phyloP scores from a whole-genome alignment of 2,329 filamentous ascomycete species.

The Chaetomium olivaceum region DNA sequence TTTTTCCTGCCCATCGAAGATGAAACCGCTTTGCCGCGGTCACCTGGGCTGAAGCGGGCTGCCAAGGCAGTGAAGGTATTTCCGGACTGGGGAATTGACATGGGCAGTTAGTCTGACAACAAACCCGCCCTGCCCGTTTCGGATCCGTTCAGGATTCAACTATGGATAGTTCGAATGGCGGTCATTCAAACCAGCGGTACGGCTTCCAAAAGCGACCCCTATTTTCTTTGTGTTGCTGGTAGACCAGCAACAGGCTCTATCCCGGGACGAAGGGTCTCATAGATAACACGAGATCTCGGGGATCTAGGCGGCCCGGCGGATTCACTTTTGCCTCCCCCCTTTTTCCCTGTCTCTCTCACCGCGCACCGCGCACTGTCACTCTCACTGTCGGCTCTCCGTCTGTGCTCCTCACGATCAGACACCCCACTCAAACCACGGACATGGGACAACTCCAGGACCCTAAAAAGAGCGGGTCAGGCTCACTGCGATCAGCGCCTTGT shows the following conservation, averaged over 20 bases:
- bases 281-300: not conserved
- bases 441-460: slow-evolving; percentile 11
- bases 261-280: not conserved
- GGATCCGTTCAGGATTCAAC: not conserved
- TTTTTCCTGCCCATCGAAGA: slow-evolving; percentile 1
- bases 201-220: not conserved
- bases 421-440: slow-evolving; percentile 4
- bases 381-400: slow-evolving; percentile 1
- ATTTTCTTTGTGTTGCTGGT: not conserved
- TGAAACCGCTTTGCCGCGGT: slow-evolving; percentile 6
- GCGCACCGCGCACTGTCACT: not conserved
- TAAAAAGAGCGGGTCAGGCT: slow-evolving; percentile 12
- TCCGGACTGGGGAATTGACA: not conserved
- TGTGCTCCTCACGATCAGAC: slow-evolving; percentile 6
- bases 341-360: not conserved
- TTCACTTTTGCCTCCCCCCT: not conserved
- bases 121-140: not conserved
- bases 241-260: not conserved
- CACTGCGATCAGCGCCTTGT: slow-evolving; percentile 6
- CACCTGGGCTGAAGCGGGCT: slow-evolving; percentile 5
- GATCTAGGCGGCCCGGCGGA: not conserved
- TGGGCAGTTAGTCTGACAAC: too few species aligned
- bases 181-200: not conserved
- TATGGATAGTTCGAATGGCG: not conserved
- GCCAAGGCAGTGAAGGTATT: not conserved